Evolutionary conservation across 352 stramenopile species (phyloP), one percentile per base, ranked within the genome.

Genomic region (Pythium sp.): DNA sequence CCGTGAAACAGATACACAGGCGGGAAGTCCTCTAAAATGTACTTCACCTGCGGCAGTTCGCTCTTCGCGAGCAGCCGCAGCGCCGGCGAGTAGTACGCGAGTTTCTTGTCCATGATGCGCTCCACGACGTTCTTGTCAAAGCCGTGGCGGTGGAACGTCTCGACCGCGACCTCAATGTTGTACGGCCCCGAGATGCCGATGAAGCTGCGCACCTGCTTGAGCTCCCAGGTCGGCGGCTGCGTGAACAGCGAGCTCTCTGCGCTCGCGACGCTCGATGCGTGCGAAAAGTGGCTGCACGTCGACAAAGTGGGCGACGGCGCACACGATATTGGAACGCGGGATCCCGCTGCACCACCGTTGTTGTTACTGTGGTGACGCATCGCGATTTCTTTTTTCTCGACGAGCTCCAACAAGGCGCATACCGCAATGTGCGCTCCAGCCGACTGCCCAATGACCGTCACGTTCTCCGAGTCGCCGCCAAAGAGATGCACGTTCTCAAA

Each of bases 391-490:
- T 77, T 80, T 38, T 78, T 85, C 72, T 90, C 84, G 4, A 92
- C 78, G 67, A 90, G 90, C 56, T 87, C 80, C 5, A 97, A 70
- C 20, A 98, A 64, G 3, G 88, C 76, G 26, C 82, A 91, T 49
- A 89, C 76, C 11, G 83, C 80, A 22, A 98, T 84, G 73, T 98
- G 93, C 1, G 91, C 93, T 2, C 93, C 93, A 3, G 93, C 93
- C 18, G 81, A 95, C 74, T 98, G 93, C 1, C 93, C 92, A 8
- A 97, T 82, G 15, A 97, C 67, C 51, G 95, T 87, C 51, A 98
- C 78, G 28, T 91, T 90, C 12, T 90, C 70, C 18, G 75, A 79
- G 72, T 98, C 84, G 20, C 92, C 93, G n/a, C 92, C 91, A 78
- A 93, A 95, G 7, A 78, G 72, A 22, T 88, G 79, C 38, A 91